Base-by-base conservation (phyloP, 306 rosid species). In the Boehmeria nivea region DNA sequence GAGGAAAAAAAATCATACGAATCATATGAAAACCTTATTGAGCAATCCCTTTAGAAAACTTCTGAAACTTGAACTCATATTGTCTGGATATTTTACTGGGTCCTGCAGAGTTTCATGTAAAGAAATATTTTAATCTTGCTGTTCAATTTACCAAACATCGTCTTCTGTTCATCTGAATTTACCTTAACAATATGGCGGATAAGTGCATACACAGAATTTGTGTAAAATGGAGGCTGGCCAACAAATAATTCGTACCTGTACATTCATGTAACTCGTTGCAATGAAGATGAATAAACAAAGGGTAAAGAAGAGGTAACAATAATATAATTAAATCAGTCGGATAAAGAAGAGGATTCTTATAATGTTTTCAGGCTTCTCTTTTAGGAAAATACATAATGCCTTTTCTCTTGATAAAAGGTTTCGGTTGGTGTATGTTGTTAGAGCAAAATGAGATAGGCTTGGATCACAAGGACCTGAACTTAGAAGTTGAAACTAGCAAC, bases 211-310 rank as follows among this genome's bases (percentile, higher is more conserved):
- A 91, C 99, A 59, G 99, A 91, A 69, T 91, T 87, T 49, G 96
- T 91, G 72, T 87, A 91, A 73, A 91, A 91, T 23, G 99, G 99
- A 69, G 99, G 99, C 75, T 87, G 99, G 59, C 99, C 99, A 66
- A 87, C 99, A 81, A 70, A 91, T 64, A 91, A 84, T 72, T 91
- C 99, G n/a, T 91, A 91, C 79, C 98, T 91, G 82, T 72, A 14
- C 17, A 47, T 22, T 25, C 71, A 73, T 39, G 34, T 66, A 51
- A 58, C 70, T 45, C 19, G 34, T 22, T 56, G 10, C 12, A 69
- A 31, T 38, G 62, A 58, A 63, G 31, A 53, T 51, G 53, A 65
- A 39, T 12, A 12, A 59, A 60, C 9, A 37, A 20, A 36, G 14
- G 13, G 21, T 18, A 33, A 7, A 54, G 8, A 51, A 51, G 57